Evolutionary conservation across 2,329 filamentous ascomycete genomes (phyloP).

Genomic region (Venturia asperata): DNA sequence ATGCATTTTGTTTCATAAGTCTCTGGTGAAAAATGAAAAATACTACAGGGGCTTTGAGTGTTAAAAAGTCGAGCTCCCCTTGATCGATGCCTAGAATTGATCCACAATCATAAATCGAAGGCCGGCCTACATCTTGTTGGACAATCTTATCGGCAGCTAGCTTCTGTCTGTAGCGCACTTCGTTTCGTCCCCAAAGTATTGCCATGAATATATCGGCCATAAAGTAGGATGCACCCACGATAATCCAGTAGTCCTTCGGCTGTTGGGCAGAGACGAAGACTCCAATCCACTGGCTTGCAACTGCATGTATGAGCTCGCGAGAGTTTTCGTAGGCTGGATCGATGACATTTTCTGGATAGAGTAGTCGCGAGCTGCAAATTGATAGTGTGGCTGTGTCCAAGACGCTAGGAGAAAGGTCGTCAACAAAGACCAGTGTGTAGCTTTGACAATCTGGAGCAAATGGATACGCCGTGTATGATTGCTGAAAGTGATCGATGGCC

Average conservation of each 20-base stretch:
- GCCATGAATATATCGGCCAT: constrained; percentile 93
- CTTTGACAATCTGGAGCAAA: constrained; percentile 55
- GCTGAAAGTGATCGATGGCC: constrained; percentile 84
- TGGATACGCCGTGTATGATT: constrained; percentile 83
- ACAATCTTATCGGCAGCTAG: constrained; percentile 73
- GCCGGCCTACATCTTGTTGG: constrained; percentile 71
- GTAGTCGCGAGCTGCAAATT: constrained; percentile 76
- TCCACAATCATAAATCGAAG: constrained; percentile 75
- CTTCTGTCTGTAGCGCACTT: constrained; percentile 87
- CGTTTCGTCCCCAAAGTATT: constrained; percentile 86
- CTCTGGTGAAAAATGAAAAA: constrained; percentile 90
- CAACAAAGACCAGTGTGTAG: constrained; percentile 91
- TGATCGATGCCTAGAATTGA: constrained; percentile 69
- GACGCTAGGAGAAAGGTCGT: constrained; percentile 73
- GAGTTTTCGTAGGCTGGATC: constrained; percentile 79
- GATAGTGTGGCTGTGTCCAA: constrained; percentile 74
- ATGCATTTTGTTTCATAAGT: constrained; percentile 79
- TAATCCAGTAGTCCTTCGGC: constrained; percentile 76
- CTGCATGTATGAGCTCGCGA: constrained; percentile 69
- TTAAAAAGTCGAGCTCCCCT: constrained; percentile 84
- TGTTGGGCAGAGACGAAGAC: constrained; percentile 84
- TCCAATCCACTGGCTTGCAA: constrained; percentile 90
- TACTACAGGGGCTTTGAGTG: constrained; percentile 81
- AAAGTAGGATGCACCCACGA: constrained; percentile 84
- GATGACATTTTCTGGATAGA: constrained; percentile 78